Conservation (phyloP, 805 yeast species). For the Ogataea populi-albae region DNA sequence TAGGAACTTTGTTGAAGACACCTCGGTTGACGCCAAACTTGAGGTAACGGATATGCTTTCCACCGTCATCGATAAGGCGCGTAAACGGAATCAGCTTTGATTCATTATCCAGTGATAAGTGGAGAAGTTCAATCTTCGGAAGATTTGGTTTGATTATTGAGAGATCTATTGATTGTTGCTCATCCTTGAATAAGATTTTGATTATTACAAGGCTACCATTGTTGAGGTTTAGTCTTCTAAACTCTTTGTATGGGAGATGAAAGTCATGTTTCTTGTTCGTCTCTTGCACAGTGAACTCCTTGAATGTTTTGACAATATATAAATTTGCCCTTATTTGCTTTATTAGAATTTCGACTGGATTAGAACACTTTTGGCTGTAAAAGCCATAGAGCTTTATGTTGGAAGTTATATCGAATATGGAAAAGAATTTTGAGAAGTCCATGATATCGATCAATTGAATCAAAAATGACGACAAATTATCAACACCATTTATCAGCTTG, state of each 20-base stretch:
- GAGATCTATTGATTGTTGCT: slow-evolving; percentile 31
- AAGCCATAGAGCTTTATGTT: slow-evolving; percentile 32
- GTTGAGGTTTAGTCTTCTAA: slow-evolving; percentile 27
- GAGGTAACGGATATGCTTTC: slow-evolving; percentile 22
- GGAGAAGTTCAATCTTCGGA: slow-evolving; percentile 26
- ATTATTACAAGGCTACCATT: slow-evolving; percentile 32
- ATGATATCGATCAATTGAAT: slow-evolving; percentile 21
- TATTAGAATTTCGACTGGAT: slow-evolving; percentile 31
- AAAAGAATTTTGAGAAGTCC: slow-evolving; percentile 27
- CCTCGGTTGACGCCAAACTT: slow-evolving; percentile 33
- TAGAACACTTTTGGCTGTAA: slow-evolving; percentile 24
- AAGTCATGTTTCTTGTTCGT: slow-evolving; percentile 33
- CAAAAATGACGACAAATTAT: slow-evolving; percentile 23
- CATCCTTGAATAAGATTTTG: slow-evolving; percentile 30
- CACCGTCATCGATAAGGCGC: slow-evolving; percentile 26
- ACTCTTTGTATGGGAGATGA: slow-evolving; percentile 32
- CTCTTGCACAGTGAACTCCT: slow-evolving; percentile 30
- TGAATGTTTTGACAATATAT: slow-evolving; percentile 30
- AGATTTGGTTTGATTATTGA: slow-evolving; percentile 24
- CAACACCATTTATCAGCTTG: slow-evolving; percentile 27
- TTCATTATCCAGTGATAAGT: slow-evolving; percentile 30
- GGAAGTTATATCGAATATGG: slow-evolving; percentile 31
- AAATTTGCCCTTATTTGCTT: slow-evolving; percentile 31
- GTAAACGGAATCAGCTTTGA: slow-evolving; percentile 28
- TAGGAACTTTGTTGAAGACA: slow-evolving; percentile 25